Evolutionary conservation across 1,139 yeast genomes (phyloP), one percentile per base, ranked within the genome.

Genomic region (Candida sanyaensis): DNA sequence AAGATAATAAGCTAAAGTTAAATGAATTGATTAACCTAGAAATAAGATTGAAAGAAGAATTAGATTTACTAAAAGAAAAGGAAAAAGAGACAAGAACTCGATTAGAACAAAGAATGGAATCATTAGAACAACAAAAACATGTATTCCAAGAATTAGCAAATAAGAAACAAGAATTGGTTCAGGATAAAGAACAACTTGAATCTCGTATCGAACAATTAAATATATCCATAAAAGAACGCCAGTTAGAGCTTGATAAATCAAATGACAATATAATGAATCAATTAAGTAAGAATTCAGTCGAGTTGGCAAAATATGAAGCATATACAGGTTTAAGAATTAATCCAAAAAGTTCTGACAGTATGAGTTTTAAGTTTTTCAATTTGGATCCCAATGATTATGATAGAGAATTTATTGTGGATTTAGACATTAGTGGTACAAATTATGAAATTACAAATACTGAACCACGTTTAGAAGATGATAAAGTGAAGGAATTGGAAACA

Each of bases 261-360:
- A 34, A 28, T 28, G 41, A 47, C 4, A 39, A 45, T 6, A 24
- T 45, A 5, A 37, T 44, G 9, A 6, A 12, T 9, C 53, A 51
- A 42, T 31, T 53, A 27, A 36, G 34, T 5, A 40, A 63, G 26
- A 81, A 77, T 47, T 60, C 64, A 46, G 71, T 70, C 4, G 73
- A 76, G 45, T 66, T 78, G 21, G 57, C 67, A 34, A 68, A 73
- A 45, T 77, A 67, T 53, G 83, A 78, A 49, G 62, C 64, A 44
- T 71, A 77, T 49, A 62, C 78, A 44, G 84, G 84, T 0, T 58
- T 80, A 43, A 66, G 62, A 42, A 69, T 79, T 33, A 74, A 71
- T 42, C 80, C 77, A 5, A 50, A 73, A 2, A 59, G 64, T 2
- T 65, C 64, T 8, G 75, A 74, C 45, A 49, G 68, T 10, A 58